Percentiles rank a stretch among this genome's conserved stretches.
Evolutionary conservation across 805 yeast genomes (phyloP).

Genomic region (Kuraishia capsulata): DNA sequence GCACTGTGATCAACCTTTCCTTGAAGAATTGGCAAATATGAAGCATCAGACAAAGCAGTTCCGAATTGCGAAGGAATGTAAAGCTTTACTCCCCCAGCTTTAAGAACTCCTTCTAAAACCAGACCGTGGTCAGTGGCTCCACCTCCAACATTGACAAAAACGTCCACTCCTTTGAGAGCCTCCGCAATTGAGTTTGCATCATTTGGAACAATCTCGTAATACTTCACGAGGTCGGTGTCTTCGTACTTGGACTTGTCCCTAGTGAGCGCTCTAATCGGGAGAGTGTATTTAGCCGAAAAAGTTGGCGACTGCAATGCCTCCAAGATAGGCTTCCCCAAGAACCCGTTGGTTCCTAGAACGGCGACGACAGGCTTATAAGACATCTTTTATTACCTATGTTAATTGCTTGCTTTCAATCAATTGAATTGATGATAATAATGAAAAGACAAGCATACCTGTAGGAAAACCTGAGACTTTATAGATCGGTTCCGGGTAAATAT

Average conservation of each 20-base stretch:
- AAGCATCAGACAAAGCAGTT: conserved; percentile 24
- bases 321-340: conserved; percentile 37
- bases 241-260: conserved; percentile 27
- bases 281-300: conserved; percentile 17
- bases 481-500: too few species aligned
- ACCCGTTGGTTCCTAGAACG: conserved; percentile 43
- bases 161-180: conserved; percentile 39
- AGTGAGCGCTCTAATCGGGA: conserved; percentile 45
- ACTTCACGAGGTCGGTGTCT: conserved; percentile 27
- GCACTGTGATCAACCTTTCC: conserved; percentile 27
- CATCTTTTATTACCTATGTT: too few species aligned
- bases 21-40: conserved; percentile 23
- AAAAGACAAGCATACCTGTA: too few species aligned
- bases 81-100: conserved; percentile 33
- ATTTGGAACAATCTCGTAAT: conserved; percentile 24
- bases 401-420: too few species aligned
- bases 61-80: conserved; percentile 61
- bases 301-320: conserved; percentile 32
- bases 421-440: too few species aligned
- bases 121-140: conserved; percentile 20
- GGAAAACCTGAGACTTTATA: too few species aligned
- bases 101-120: conserved; percentile 29
- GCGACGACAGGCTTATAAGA: conserved; percentile 24
- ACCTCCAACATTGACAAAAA: conserved; percentile 36
- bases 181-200: conserved; percentile 20